Base-by-base conservation (phyloP, 1,284 basidiomycete species). In the Cutaneotrichosporon cutaneum region DNA sequence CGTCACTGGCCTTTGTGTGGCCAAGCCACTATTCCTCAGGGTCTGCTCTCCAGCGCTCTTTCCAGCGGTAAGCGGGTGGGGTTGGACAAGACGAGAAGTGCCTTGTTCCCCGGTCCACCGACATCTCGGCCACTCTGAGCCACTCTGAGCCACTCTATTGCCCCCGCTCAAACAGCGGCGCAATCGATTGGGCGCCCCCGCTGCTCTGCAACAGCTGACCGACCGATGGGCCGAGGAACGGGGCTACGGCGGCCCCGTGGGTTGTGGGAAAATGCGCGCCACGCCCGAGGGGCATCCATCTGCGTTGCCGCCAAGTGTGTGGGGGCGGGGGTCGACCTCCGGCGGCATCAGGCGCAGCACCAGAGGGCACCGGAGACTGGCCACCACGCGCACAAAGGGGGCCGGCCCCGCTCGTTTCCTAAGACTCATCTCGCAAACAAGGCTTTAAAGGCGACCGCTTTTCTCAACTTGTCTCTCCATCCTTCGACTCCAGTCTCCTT, bases 241-340 rank as follows among this genome's bases (percentile, higher is more conserved):
- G 48, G 48, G 48, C 48, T 27, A 51, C 16, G 14, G 48, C 27
- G 26, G 48, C 48, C 48, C 48, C 48, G 48, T 51, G 48, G 48
- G 48, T 51, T 27, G 27, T 51, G 48, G 48, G 48, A 51, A 51
- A 47, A 9, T 24, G 26, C 24, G 6, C 48, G 14, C 27, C 48
- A 16, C 24, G 22, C 22, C 47, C 47, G 24, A 48, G 26, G 47
- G 47, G 24, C 27, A 26, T 18, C 39, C 4, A 18, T n/a, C 18
- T n/a, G 39, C 39, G 5, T 30, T 9, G 4, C 5, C 30, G 30
- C 5, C 30, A 30, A 9, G 9, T 4, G 30, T 30, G 30, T 30
- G 30, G 30, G 30, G 30, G 30, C 30, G 30, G 39, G 39, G 39
- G 36, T 16, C 18, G 10, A 16, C 36, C 36, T 18, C 39, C 6